phyloP scores from a whole-genome alignment of 192 early-diverging fungal species.

The Kickxella alabastrina region DNA sequence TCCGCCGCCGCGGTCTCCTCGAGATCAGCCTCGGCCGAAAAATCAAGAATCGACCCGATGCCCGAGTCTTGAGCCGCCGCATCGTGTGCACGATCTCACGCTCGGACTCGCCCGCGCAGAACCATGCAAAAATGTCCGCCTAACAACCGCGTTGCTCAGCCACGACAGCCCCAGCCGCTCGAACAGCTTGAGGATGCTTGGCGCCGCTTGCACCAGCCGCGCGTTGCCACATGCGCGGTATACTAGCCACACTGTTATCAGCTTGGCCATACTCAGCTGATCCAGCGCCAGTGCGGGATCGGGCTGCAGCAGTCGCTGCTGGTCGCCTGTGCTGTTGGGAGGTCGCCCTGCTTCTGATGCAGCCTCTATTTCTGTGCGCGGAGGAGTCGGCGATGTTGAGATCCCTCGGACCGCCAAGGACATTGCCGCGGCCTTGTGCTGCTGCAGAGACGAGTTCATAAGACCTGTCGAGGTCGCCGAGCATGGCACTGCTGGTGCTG shows the following conservation, averaged over 20 bases:
- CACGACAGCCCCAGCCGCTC: conserved; percentile 35
- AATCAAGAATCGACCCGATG: conserved; percentile 84
- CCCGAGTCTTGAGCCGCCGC: conserved; percentile 58
- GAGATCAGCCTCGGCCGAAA: conserved; percentile 84
- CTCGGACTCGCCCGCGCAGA: conserved; percentile 77
- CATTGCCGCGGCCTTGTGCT: conserved; percentile 11
- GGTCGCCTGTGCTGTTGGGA: too few species aligned
- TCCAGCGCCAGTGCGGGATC: conserved; percentile 38
- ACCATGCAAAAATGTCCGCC: conserved; percentile 87
- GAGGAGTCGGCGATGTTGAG: conserved; percentile 12
- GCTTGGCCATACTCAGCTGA: conserved; percentile 37
- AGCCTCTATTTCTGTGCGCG: too few species aligned
- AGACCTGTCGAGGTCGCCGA: conserved; percentile 19
- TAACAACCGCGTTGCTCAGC: conserved; percentile 66
- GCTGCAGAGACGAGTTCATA: background rate
- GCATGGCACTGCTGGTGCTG: conserved; percentile 28
- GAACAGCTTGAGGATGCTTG: conserved; percentile 21
- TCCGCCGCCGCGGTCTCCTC: conserved; percentile 49
- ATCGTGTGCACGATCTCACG: conserved; percentile 82
- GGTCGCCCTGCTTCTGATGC: too few species aligned
- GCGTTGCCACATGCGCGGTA: conserved; percentile 37
- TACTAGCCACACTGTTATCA: conserved; percentile 35
- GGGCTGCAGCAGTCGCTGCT: conserved; percentile 28
- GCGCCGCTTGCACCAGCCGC: conserved; percentile 36
- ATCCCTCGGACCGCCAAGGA: conserved; percentile 16